Percentiles rank a stretch among this genome's conserved stretches.
Conservation (phyloP, 225 moss, liverwort and hornwort genomes). For the Rhytidiadelphus loreus region DNA sequence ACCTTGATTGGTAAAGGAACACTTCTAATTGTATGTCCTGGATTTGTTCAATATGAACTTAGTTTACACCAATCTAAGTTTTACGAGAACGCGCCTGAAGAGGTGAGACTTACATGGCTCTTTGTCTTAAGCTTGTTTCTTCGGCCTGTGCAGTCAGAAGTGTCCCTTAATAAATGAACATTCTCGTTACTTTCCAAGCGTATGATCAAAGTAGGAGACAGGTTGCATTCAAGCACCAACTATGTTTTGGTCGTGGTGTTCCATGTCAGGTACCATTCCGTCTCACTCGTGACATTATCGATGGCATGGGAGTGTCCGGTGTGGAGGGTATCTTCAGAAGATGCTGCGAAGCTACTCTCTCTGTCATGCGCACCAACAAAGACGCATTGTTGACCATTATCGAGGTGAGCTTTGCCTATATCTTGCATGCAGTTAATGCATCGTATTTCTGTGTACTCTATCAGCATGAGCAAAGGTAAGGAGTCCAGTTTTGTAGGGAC, state of each 20-base stretch:
- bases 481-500: not conserved
- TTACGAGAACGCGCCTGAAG: not conserved
- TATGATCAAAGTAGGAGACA: not conserved
- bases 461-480: not conserved
- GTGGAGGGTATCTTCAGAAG: constrained; percentile 93
- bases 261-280: constrained; percentile 82
- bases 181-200: not conserved
- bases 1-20: not conserved
- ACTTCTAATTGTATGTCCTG: not conserved
- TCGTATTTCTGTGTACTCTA: not conserved
- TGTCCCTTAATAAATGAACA: not conserved
- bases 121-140: not conserved
- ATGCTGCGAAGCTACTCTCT: constrained; percentile 94
- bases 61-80: not conserved
- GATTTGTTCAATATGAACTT: not conserved
- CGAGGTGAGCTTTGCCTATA: constrained; percentile 43
- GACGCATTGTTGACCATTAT: constrained; percentile 91
- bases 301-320: constrained; percentile 97
- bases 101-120: not conserved
- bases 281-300: constrained; percentile 86
- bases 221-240: not conserved
- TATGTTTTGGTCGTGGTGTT: not conserved
- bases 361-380: constrained; percentile 89
- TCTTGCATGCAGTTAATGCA: not conserved
- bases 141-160: not conserved